Evolutionary conservation across 441 rosid genomes (phyloP).

Genomic region (Pelargonium citronellum): DNA sequence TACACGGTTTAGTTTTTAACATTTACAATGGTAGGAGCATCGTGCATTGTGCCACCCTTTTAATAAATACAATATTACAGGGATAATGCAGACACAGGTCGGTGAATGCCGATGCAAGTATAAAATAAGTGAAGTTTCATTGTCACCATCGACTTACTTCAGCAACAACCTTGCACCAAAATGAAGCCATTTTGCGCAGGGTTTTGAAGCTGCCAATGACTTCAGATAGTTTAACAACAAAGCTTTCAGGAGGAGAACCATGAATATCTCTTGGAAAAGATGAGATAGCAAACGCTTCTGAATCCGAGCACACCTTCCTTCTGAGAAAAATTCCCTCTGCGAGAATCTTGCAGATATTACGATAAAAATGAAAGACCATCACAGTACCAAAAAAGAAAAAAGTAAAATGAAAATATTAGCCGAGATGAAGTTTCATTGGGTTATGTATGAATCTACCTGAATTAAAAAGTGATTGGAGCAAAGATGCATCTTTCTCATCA

Average conservation of each 20-base stretch:
- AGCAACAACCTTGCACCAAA: slow-evolving; percentile 75
- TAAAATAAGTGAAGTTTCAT: slow-evolving; percentile 12
- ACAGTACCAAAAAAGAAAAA: slow-evolving; percentile 28
- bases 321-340: slow-evolving; percentile 79
- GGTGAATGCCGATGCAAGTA: not conserved
- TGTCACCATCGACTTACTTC: slow-evolving; percentile 51
- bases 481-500: slow-evolving; percentile 38
- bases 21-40: not conserved
- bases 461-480: slow-evolving; percentile 50
- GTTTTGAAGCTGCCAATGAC: slow-evolving; percentile 82
- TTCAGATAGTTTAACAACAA: slow-evolving; percentile 80
- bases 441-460: slow-evolving; percentile 48
- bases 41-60: not conserved
- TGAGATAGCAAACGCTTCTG: slow-evolving; percentile 34
- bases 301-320: slow-evolving; percentile 50
- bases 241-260: slow-evolving; percentile 73
- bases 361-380: slow-evolving; percentile 51
- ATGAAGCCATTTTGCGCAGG: slow-evolving; percentile 59
- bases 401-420: slow-evolving; percentile 9
- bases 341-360: slow-evolving; percentile 63
- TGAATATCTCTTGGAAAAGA: slow-evolving; percentile 68
- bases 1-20: not conserved
- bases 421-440: not conserved
- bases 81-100: not conserved
- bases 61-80: not conserved